Evolutionary conservation across 2,329 filamentous ascomycete species (phyloP).

Genomic region (Lasiodiplodia gonubiensis): DNA sequence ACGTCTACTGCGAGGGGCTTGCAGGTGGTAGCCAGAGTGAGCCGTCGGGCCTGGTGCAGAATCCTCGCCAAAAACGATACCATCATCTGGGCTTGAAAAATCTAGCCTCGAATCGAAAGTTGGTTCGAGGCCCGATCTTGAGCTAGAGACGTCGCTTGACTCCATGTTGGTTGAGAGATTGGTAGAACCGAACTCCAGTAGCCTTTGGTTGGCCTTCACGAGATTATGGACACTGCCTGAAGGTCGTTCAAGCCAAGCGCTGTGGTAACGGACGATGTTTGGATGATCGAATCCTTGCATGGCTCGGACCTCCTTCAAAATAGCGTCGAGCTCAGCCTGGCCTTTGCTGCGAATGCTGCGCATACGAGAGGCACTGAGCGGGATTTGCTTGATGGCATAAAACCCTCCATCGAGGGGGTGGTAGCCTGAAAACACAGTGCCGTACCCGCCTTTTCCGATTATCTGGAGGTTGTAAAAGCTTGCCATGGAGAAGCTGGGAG

Average conservation of each 20-base stretch:
- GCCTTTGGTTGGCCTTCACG: constrained; percentile 7
- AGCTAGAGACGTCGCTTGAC: constrained; percentile 2
- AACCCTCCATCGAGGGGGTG: constrained; percentile 66
- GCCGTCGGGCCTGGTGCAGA: constrained; percentile 29
- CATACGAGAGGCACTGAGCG: constrained; percentile 59
- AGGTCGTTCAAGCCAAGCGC: constrained; percentile 64
- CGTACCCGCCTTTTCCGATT: constrained; percentile 70
- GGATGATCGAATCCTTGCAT: constrained; percentile 67
- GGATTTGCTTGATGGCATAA: constrained; percentile 72
- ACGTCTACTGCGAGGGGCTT: constrained; percentile 42
- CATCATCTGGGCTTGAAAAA: constrained; percentile 24
- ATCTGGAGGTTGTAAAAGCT: constrained; percentile 48
- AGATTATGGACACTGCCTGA: neutral
- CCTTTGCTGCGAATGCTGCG: constrained; percentile 59
- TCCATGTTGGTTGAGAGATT: constrained; percentile 5
- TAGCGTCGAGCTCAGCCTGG: constrained; percentile 59
- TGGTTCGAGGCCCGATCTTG: neutral
- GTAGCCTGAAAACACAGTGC: constrained; percentile 65
- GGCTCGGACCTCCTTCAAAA: constrained; percentile 66
- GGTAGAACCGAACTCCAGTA: constrained; percentile 8
- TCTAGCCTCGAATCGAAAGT: constrained; percentile 1
- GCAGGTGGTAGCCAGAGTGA: neutral
- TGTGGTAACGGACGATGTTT: constrained; percentile 71
- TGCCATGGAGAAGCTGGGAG: constrained; percentile 57
- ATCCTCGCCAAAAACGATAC: constrained; percentile 33